A percentile compares a stretch with the other conserved stretches of the same genome.
phyloP scores from a whole-genome alignment of 2,329 filamentous ascomycete genomes.

The Phyllosticta capitalensis region DNA sequence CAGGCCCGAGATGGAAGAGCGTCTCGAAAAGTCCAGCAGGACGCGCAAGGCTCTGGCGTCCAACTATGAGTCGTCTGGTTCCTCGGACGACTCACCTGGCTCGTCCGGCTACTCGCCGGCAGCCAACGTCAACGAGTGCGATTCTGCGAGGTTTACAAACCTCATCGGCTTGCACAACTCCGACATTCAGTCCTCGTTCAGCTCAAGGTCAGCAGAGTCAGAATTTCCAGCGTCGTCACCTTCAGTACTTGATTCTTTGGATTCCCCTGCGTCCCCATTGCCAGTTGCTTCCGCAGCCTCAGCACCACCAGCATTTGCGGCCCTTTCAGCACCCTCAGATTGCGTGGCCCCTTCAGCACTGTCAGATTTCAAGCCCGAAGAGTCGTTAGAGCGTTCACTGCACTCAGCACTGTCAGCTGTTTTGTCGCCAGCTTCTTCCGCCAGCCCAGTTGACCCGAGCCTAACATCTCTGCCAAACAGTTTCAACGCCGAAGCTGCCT shows the following conservation, averaged over 20 bases:
- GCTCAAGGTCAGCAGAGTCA: neutral
- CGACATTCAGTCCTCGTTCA: conserved; percentile 4
- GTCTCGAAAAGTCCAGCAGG: conserved; percentile 46
- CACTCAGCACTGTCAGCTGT: neutral
- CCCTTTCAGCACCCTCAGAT: neutral
- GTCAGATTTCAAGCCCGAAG: neutral
- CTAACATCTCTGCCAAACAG: neutral
- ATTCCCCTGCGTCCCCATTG: neutral
- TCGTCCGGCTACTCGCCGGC: conserved; percentile 9
- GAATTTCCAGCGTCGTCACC: neutral
- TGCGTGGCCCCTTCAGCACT: neutral
- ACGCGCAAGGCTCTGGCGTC: conserved; percentile 34
- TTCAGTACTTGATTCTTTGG: neutral
- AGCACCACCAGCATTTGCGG: neutral
- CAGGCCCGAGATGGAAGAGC: conserved; percentile 49
- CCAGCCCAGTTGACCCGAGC: neutral
- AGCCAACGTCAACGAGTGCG: conserved; percentile 10
- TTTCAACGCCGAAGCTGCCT: neutral
- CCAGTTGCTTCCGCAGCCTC: neutral
- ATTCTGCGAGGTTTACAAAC: conserved; percentile 8
- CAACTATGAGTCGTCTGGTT: conserved; percentile 25
- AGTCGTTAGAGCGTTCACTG: neutral
- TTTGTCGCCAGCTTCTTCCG: neutral
- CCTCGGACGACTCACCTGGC: conserved; percentile 12
- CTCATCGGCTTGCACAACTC: conserved; percentile 4